phyloP scores from a whole-genome alignment of 2,329 filamentous ascomycete genomes.

The Fulvia fulva region DNA sequence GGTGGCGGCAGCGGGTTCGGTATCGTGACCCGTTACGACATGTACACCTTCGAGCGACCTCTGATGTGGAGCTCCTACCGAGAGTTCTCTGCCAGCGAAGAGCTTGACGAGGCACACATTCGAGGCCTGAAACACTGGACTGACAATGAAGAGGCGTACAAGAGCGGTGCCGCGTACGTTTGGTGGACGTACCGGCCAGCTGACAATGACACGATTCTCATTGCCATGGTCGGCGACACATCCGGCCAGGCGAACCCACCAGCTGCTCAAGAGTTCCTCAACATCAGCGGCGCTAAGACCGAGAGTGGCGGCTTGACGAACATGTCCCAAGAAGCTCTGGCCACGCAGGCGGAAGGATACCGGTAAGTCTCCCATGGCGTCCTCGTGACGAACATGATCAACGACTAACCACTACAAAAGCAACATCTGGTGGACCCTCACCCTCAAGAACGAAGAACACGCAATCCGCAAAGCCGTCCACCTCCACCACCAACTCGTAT shows the following conservation, averaged over 20 bases:
- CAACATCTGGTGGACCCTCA: conserved; percentile 35
- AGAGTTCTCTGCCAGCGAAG: neutral
- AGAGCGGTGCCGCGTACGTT: neutral
- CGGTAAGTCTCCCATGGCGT: neutral
- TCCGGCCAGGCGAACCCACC: neutral
- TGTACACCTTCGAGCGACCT: conserved; percentile 7
- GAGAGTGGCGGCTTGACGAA: neutral
- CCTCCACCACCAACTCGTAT: conserved; percentile 27
- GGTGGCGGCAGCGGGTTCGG: conserved; percentile 46
- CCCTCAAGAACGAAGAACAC: conserved; percentile 31
- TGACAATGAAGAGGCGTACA: neutral
- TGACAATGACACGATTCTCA: neutral
- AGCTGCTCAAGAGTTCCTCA: neutral
- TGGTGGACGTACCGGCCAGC: conserved; percentile 1
- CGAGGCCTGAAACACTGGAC: neutral
- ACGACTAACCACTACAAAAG: neutral
- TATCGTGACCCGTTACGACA: conserved; percentile 43
- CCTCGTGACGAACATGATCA: neutral
- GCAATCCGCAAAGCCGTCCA: conserved; percentile 28
- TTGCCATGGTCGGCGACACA: neutral
- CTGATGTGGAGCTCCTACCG: neutral
- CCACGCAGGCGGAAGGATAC: neutral
- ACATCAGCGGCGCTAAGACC: neutral
- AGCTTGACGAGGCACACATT: conserved; percentile 9
- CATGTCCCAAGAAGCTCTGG: neutral